Base-by-base conservation (phyloP, 2,329 filamentous ascomycete genomes). In the Pochonia chlamydosporia region DNA sequence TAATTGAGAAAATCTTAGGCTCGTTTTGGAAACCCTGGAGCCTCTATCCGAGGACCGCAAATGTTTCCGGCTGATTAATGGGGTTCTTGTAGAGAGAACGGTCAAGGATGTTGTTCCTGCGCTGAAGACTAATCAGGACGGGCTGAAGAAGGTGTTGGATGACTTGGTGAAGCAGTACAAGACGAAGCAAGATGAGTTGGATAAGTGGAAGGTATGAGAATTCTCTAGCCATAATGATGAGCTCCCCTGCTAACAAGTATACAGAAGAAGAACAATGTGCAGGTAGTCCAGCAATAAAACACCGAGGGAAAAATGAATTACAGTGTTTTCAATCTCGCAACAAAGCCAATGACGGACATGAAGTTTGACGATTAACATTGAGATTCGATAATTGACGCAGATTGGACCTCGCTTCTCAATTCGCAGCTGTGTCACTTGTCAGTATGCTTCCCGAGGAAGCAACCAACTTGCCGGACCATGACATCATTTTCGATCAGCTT, bases 51-150 rank as follows among this genome's bases (percentile, higher is more conserved):
- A 76, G 54, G 87, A 95, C 56, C 87, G 93, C 60, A 99, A 96
- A 73, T 97, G 92, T 71, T 99, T 97, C 72, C 91, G 93, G 58
- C 89, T 99, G 81, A 95, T 99, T 67, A 97, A 99, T 67, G 93
- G 93, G 40, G 91, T 97, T 21, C 74, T 99, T 49, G 89, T 96
- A 46, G 93, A 99, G 73, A 81, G 91, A 57, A 97, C 92, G 14
- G 89, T 99, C 56, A 79, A 89, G 67, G 93, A 97, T 66, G 89
- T 99, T 11, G 76, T 95, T 47, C 93, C 93, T 5, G 87, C 89
- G 23, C 76, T 99, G 51, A 85, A 89, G 71, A 97, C 90, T 18
- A 97, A 99, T 65, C 87, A 89, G 23, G 92, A 97, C 53, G 92
- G 93, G 2, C 66, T 99, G 63, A 93, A 87, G 70, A 95, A 96